Conservation (phyloP, 2,329 filamentous ascomycete genomes). For the Acephala macrosclerotiorum region DNA sequence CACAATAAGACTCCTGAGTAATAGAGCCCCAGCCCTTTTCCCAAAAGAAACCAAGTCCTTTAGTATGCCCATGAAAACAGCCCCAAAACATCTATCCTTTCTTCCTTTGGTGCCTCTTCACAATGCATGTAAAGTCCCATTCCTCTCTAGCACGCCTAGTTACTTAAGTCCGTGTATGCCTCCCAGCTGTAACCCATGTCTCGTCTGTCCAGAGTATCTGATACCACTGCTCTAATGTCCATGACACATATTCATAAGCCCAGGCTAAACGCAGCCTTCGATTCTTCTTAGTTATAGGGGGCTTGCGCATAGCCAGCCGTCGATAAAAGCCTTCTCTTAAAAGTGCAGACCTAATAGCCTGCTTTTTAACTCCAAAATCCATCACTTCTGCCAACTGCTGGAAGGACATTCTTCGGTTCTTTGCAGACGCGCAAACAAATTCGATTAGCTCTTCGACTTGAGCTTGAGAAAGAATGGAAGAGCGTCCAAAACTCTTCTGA, state of each 20-base stretch:
- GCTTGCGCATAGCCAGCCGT: conserved; percentile 26
- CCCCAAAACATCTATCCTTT: conserved; percentile 29
- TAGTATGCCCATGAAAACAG: conserved; percentile 19
- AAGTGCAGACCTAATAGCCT: conserved; percentile 26
- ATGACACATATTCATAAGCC: conserved; percentile 16
- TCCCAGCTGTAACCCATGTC: conserved; percentile 27
- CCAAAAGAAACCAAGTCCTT: conserved; percentile 24
- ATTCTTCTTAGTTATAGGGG: conserved; percentile 24
- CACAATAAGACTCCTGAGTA: conserved; percentile 7
- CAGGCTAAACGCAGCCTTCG: conserved; percentile 3
- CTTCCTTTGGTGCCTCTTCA: conserved; percentile 18
- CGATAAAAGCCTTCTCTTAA: conserved; percentile 23
- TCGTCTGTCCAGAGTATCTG: conserved; percentile 27
- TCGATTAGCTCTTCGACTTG: conserved; percentile 28
- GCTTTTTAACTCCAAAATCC: conserved; percentile 26
- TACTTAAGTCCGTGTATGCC: conserved; percentile 25
- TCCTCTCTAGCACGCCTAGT: conserved; percentile 16
- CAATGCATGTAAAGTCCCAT: conserved; percentile 16
- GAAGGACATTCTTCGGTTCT: conserved; percentile 25
- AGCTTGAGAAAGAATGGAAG: conserved; percentile 29
- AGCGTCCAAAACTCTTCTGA: conserved; percentile 15
- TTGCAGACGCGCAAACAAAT: conserved; percentile 23
- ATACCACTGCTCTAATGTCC: conserved; percentile 22
- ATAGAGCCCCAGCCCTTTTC: conserved; percentile 39
- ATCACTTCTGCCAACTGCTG: conserved; percentile 15